phyloP scores from a whole-genome alignment of 1,139 yeast genomes.

The Candida sojae region DNA sequence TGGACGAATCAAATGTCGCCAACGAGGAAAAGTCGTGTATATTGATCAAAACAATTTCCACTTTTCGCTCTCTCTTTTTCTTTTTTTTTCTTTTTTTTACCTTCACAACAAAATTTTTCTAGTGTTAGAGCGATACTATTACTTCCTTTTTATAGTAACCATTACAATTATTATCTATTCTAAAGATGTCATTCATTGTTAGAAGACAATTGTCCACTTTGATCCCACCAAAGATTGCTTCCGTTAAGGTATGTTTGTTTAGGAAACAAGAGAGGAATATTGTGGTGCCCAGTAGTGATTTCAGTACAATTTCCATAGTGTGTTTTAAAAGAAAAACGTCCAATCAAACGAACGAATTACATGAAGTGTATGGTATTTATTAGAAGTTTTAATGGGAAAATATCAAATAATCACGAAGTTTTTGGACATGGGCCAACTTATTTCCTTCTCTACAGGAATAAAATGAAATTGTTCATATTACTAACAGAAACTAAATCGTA shows the following conservation, averaged over 20 bases:
- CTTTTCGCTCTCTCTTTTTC: background rate
- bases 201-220: slow-evolving; percentile 94
- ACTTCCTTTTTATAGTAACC: background rate
- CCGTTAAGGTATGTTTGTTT: slow-evolving; percentile 73
- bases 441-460: no score
- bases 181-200: slow-evolving; percentile 73
- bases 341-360: no score
- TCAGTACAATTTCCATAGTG: background rate
- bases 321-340: no score
- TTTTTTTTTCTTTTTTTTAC: background rate
- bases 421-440: no score
- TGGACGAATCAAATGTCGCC: slow-evolving; percentile 17
- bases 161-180: slow-evolving; percentile 5
- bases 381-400: no score
- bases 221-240: slow-evolving; percentile 98
- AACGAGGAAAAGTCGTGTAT: slow-evolving; percentile 9
- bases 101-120: slow-evolving; percentile 6
- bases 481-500: slow-evolving; percentile 31
- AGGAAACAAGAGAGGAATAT: background rate
- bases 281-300: background rate
- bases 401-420: no score
- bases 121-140: background rate
- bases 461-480: slow-evolving; percentile 16
- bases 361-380: no score
- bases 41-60: background rate